Evolutionary conservation across 2,329 filamentous ascomycete species (phyloP).

Genomic region (Talaromyces sp.): DNA sequence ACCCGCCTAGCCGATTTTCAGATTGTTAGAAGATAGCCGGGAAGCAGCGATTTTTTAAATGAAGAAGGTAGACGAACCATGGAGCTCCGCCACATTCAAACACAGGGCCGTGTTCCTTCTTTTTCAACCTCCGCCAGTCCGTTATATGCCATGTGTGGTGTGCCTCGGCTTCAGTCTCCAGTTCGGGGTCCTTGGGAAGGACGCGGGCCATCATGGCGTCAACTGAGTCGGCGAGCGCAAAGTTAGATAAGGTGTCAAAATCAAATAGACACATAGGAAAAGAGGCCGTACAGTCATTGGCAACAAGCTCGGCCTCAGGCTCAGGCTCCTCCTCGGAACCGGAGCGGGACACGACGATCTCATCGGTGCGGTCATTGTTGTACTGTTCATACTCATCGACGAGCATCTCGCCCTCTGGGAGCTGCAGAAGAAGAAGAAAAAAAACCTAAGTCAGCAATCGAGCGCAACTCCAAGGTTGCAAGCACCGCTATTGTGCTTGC

Average conservation of each 20-base stretch:
- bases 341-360: constrained; percentile 57
- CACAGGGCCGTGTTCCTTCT: constrained; percentile 79
- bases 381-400: constrained; percentile 53
- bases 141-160: constrained; percentile 82
- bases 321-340: constrained; percentile 53
- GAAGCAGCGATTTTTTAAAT: neutral
- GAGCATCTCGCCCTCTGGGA: constrained; percentile 56
- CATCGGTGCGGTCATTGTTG: constrained; percentile 57
- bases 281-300: constrained; percentile 50
- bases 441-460: constrained; percentile 22
- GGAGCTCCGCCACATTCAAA: constrained; percentile 84
- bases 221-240: constrained; percentile 42
- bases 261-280: neutral
- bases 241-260: constrained; percentile 4
- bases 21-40: constrained; percentile 2
- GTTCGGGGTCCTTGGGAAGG: constrained; percentile 70
- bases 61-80: constrained; percentile 54
- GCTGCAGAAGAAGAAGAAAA: constrained; percentile 32
- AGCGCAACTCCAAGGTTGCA: neutral
- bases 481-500: neutral
- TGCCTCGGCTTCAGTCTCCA: constrained; percentile 70
- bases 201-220: constrained; percentile 80
- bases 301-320: constrained; percentile 44
- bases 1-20: constrained; percentile 63
- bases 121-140: constrained; percentile 68